A percentile compares a stretch with the other conserved stretches of the same genome.
Conservation (phyloP, 768 basidiomycete species). For the Podaxis carcinomalis region DNA sequence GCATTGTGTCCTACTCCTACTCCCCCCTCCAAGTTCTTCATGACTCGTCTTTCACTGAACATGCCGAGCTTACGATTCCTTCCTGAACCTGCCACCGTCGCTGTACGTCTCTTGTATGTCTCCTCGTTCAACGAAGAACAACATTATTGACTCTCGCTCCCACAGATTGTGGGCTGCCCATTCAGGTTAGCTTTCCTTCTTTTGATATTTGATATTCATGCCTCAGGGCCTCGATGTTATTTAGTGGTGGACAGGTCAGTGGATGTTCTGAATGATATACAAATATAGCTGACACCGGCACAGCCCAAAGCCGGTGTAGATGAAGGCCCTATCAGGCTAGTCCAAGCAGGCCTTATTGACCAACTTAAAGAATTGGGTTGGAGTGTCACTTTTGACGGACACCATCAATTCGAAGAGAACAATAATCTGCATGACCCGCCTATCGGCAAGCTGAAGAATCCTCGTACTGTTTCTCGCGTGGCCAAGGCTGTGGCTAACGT, state of each 20-base stretch:
- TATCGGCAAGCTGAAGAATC: constrained; percentile 88
- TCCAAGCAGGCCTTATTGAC: constrained; percentile 77
- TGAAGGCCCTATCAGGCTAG: constrained; percentile 82
- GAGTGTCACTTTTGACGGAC: constrained; percentile 87
- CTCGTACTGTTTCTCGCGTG: constrained; percentile 80
- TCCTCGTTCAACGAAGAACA: not conserved
- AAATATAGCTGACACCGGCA: constrained; percentile 12
- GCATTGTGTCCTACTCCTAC: not conserved
- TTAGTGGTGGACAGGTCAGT: constrained; percentile 65
- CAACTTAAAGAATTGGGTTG: constrained; percentile 82
- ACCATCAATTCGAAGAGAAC: constrained; percentile 84
- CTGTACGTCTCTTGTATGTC: constrained; percentile 48
- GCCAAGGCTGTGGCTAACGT: constrained; percentile 71
- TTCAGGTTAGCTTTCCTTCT: constrained; percentile 66
- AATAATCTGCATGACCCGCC: constrained; percentile 63
- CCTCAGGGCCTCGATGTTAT: constrained; percentile 11
- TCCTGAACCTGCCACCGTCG: constrained; percentile 66
- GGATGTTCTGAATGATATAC: not conserved
- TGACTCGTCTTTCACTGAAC: constrained; percentile 15
- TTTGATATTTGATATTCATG: constrained; percentile 6
- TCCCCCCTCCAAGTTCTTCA: constrained; percentile 11
- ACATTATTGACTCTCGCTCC: constrained; percentile 11
- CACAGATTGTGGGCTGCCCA: constrained; percentile 89
- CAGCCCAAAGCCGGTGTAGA: constrained; percentile 82
- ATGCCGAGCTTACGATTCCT: constrained; percentile 39